phyloP scores from a whole-genome alignment of 208 protist species.

The Acanthamoeba polyphaga region DNA sequence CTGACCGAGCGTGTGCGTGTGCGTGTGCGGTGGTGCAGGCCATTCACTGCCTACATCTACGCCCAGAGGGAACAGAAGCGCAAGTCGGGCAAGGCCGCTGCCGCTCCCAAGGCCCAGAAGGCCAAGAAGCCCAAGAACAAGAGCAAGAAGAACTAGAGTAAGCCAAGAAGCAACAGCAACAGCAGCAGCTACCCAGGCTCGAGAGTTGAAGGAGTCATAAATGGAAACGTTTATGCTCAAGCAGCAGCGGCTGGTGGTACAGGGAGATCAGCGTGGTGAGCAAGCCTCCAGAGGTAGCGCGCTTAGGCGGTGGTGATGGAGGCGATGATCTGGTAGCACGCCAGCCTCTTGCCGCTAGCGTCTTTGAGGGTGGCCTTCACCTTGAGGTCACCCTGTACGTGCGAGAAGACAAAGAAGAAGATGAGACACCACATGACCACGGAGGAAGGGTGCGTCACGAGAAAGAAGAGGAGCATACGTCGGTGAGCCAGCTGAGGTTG shows the following conservation, averaged over 20 bases:
- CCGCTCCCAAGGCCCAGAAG: neutral
- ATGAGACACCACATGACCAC: neutral
- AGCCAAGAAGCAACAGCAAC: neutral
- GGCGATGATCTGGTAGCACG: slow-evolving; percentile 65
- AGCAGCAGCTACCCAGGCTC: neutral
- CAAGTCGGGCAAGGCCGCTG: slow-evolving; percentile 31
- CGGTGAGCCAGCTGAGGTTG: slow-evolving; percentile 71
- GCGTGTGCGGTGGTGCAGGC: slow-evolving; percentile 71
- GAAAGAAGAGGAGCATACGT: slow-evolving; percentile 22
- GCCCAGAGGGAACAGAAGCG: slow-evolving; percentile 69
- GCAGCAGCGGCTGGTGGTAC: neutral
- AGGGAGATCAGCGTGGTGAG: neutral
- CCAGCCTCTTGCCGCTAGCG: slow-evolving; percentile 42
- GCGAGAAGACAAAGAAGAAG: neutral
- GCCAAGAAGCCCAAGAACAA: slow-evolving; percentile 15
- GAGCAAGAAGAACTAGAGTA: neutral
- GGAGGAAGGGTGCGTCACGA: neutral
- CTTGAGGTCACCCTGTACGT: slow-evolving; percentile 57
- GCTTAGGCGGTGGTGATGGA: slow-evolving; percentile 68
- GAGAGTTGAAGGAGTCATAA: no score
- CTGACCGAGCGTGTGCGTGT: no score
- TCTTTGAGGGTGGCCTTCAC: slow-evolving; percentile 52
- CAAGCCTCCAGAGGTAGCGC: no score
- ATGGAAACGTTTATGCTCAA: no score
- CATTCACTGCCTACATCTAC: slow-evolving; percentile 95